A percentile compares a stretch with the other conserved stretches of the same genome.
Conservation (phyloP, 2,329 filamentous ascomycete species). For the Akanthomyces muscarius region DNA sequence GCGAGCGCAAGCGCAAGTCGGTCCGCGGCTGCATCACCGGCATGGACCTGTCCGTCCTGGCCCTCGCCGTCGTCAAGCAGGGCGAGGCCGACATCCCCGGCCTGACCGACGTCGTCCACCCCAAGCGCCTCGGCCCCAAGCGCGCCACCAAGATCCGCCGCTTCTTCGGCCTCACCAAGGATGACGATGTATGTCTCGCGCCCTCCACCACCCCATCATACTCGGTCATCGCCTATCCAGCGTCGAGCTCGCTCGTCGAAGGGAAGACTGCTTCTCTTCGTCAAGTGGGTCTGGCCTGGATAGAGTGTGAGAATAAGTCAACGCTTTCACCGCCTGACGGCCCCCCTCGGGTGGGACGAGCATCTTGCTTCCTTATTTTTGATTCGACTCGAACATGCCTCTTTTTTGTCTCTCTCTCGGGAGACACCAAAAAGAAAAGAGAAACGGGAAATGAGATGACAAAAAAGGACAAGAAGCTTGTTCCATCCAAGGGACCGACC, state of each 20-base stretch:
- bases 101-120: slow-evolving; percentile 95
- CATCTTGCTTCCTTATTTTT: slow-evolving; percentile 15
- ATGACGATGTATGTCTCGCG: slow-evolving; percentile 93
- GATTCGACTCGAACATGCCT: slow-evolving; percentile 1
- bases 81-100: slow-evolving; percentile 91
- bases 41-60: slow-evolving; percentile 91
- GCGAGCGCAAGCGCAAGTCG: slow-evolving; percentile 99
- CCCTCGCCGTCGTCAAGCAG: slow-evolving; percentile 96
- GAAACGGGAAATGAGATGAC: neutral
- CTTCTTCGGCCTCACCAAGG: slow-evolving; percentile 99
- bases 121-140: slow-evolving; percentile 99
- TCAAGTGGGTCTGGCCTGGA: slow-evolving; percentile 35
- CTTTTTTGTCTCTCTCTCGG: neutral
- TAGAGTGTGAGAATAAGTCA: slow-evolving; percentile 57
- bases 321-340: neutral
- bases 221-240: slow-evolving; percentile 67
- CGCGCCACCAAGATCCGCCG: slow-evolving; percentile 99
- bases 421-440: too few relatives aligned
- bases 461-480: slow-evolving; percentile 16
- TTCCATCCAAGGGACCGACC: slow-evolving; percentile 3
- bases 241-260: slow-evolving; percentile 36
- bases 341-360: slow-evolving; percentile 12
- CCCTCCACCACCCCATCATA: slow-evolving; percentile 48
- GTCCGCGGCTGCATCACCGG: slow-evolving; percentile 98
- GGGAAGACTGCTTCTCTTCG: slow-evolving; percentile 22